phyloP scores from a whole-genome alignment of 441 rosid species.

The Adansonia madagascariensis region DNA sequence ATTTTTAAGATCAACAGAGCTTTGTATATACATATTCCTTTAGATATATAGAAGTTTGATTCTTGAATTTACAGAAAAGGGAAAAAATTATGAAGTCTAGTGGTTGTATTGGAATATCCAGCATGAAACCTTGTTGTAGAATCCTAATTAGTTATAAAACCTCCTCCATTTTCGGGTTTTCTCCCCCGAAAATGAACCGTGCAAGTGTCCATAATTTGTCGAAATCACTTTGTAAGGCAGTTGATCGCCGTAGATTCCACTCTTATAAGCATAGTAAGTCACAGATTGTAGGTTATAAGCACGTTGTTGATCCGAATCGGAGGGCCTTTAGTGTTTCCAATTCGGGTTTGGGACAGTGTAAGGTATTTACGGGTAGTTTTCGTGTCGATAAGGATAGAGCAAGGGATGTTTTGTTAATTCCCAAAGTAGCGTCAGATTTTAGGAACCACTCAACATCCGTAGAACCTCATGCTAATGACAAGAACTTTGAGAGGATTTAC shows the following conservation, averaged over 20 bases:
- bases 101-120: constrained; percentile 63
- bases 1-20: constrained; percentile 38
- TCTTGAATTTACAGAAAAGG: background rate
- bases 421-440: constrained; percentile 72
- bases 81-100: constrained; percentile 51
- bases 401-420: constrained; percentile 78
- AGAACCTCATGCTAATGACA: constrained; percentile 61
- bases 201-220: constrained; percentile 47
- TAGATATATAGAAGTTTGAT: background rate
- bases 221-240: constrained; percentile 48
- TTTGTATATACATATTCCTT: constrained; percentile 4
- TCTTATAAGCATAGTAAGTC: constrained; percentile 34
- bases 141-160: constrained; percentile 56
- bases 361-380: constrained; percentile 33
- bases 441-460: constrained; percentile 74
- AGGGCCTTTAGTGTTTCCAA: constrained; percentile 62
- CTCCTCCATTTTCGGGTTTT: constrained; percentile 59
- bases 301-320: constrained; percentile 43
- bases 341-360: constrained; percentile 53
- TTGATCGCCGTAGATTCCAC: constrained; percentile 41
- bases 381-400: constrained; percentile 37
- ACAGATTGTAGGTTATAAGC: constrained; percentile 39
- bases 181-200: constrained; percentile 38
- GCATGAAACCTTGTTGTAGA: constrained; percentile 82
- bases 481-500: constrained; percentile 71